These are phyloP conservation scores for Monosporascus sp. DNA, from an alignment of 2,329 filamentous ascomycete genomes.

Conservation along the genomic window DNA sequence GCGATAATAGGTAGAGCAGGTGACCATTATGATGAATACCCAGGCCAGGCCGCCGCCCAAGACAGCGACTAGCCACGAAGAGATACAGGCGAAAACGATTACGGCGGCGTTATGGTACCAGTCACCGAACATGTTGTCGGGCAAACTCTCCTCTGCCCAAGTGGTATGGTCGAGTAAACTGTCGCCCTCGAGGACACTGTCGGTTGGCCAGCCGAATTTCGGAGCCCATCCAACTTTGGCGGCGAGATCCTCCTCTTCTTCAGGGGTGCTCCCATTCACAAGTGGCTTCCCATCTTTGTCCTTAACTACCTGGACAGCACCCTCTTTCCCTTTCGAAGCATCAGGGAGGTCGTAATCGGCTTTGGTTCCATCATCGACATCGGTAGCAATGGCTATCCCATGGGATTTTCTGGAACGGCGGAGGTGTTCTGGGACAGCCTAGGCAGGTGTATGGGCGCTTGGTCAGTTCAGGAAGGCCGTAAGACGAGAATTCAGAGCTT, in stretches of 20 bases:
- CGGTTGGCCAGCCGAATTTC: slow-evolving; percentile 66
- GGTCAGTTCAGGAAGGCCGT: slow-evolving; percentile 6
- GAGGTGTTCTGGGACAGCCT: slow-evolving; percentile 61
- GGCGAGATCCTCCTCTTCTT: slow-evolving; percentile 49
- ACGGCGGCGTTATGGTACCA: slow-evolving; percentile 98
- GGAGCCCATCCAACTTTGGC: slow-evolving; percentile 80
- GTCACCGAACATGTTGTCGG: slow-evolving; percentile 89
- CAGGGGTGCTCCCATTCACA: slow-evolving; percentile 44
- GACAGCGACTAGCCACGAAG: slow-evolving; percentile 84
- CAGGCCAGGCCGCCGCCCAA: slow-evolving; percentile 88
- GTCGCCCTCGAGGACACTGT: slow-evolving; percentile 52
- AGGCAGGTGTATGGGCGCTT: slow-evolving; percentile 10
- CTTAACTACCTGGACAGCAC: slow-evolving; percentile 52
- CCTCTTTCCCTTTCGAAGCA: slow-evolving; percentile 66
- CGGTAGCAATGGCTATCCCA: slow-evolving; percentile 68
- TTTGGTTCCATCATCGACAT: slow-evolving; percentile 66
- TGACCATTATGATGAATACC: slow-evolving; percentile 88
- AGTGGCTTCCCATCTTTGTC: slow-evolving; percentile 43
- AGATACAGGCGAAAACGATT: slow-evolving; percentile 86
- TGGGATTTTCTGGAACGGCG: slow-evolving; percentile 56
- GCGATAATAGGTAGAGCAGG: slow-evolving; percentile 91
- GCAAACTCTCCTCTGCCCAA: slow-evolving; percentile 74
- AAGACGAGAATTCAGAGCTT: slow-evolving; percentile 1
- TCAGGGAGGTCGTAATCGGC: slow-evolving; percentile 73
- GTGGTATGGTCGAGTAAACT: slow-evolving; percentile 84